Evolutionary conservation across 371 early-diverging fungal genomes (phyloP).

Genomic region (Nematocida sp.): DNA sequence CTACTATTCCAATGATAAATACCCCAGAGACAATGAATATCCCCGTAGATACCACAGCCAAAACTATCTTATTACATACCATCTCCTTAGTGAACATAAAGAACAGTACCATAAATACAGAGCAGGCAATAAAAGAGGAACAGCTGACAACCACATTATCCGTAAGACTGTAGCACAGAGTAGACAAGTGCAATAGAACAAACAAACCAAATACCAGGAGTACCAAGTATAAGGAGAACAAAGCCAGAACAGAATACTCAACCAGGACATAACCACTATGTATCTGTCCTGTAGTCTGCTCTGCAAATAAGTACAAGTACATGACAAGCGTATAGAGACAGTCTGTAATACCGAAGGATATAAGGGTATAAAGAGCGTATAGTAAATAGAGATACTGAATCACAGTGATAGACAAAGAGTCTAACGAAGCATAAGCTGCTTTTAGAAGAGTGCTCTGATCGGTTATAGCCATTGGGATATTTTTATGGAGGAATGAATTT

Average conservation of each 20-base stretch:
- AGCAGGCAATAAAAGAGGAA: constrained; percentile 20
- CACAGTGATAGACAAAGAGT: no score
- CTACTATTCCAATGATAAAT: constrained; percentile 4
- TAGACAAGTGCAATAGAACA: not conserved
- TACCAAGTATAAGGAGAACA: constrained; percentile 25
- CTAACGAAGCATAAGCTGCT: no score
- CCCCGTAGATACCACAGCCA: not conserved
- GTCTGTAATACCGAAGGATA: no score
- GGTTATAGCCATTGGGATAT: no score
- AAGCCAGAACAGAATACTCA: not conserved
- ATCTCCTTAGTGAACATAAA: constrained; percentile 2
- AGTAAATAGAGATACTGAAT: no score
- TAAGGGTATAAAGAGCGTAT: no score
- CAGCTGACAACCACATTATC: constrained; percentile 31
- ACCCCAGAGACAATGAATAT: not conserved
- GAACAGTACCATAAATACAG: constrained; percentile 30
- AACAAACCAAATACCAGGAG: constrained; percentile 1
- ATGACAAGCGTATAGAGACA: no score
- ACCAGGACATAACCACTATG: no score
- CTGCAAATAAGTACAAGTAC: no score
- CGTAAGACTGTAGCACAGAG: constrained; percentile 20
- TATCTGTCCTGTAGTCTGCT: no score
- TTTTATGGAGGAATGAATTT: no score
- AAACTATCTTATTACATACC: not conserved
- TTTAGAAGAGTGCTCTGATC: no score